A percentile compares a stretch with the other conserved stretches of the same genome.
Evolutionary conservation across 2,329 filamentous ascomycete species (phyloP).

Genomic region (Pseudocercospora cruenta): DNA sequence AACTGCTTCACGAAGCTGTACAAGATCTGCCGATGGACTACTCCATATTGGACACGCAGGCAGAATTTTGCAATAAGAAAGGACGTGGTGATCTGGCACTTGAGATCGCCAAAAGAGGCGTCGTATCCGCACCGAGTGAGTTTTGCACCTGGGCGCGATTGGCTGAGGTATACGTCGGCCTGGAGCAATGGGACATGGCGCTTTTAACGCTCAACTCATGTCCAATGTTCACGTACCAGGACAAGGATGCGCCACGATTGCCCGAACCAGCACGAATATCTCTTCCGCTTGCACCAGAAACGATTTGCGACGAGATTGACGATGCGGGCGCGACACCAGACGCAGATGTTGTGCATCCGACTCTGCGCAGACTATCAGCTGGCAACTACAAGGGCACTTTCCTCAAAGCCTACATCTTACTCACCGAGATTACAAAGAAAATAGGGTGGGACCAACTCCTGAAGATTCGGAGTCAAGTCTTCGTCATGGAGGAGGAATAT

Average conservation of each 20-base stretch:
- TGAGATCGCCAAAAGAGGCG: constrained; percentile 90
- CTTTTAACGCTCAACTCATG: constrained; percentile 95
- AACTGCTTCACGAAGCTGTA: constrained; percentile 82
- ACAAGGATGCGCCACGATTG: constrained; percentile 94
- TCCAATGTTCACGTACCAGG: constrained; percentile 99
- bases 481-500: constrained; percentile 99
- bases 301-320: constrained; percentile 92
- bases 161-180: constrained; percentile 87
- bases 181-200: constrained; percentile 96
- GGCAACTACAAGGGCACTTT: constrained; percentile 94
- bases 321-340: constrained; percentile 79
- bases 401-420: constrained; percentile 86
- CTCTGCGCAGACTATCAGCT: constrained; percentile 80
- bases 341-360: constrained; percentile 83
- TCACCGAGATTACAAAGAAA: constrained; percentile 94
- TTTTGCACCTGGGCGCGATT: constrained; percentile 95
- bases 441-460: constrained; percentile 97
- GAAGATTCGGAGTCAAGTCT: constrained; percentile 93
- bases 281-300: constrained; percentile 85
- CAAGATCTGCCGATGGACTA: constrained; percentile 97
- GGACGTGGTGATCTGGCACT: constrained; percentile 84
- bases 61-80: constrained; percentile 87
- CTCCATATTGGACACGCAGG: constrained; percentile 91
- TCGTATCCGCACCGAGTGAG: constrained; percentile 92
- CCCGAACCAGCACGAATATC: constrained; percentile 87